Base-by-base conservation (phyloP, 495 filamentous ascomycete species). In the Aspergillus cavernicola region DNA sequence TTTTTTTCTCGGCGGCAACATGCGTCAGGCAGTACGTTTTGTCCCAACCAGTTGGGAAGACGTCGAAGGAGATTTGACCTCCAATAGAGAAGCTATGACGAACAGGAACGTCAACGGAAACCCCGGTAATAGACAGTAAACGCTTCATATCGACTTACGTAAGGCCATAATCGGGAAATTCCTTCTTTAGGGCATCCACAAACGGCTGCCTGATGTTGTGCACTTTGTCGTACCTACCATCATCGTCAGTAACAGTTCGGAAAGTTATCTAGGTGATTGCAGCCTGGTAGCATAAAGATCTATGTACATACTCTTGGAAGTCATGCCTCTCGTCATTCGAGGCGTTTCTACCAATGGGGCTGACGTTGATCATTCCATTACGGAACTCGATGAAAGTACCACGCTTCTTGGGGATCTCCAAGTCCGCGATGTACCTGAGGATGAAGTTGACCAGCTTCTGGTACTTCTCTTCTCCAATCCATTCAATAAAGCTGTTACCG, bases 11-110 rank as follows among this genome's bases (percentile, higher is more conserved):
- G 48, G 82, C 80, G 71, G 88, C 87, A 26, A 98, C 66, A 68
- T 97, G 91, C 61, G 81, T 79, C 58, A 98, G 75, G 71, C 92
- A 96, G 77, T 92, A 98, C n/a, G 88, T 95, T 81, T 97, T 98
- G 72, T 98, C 92, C 93, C 93, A 98, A 59, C 93, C 93, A 2
- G 73, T 84, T 45, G 93, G 93, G 79, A 98, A 98, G 55, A 97
- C 90, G 66, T 98, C 93, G 74, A 98, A 98, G 51, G 89, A 96
- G 66, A 98, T 95, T 62, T 97, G 89, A 35, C 93, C 93, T 58
- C 93, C 93, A 61, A 98, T 91, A 39, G 89, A 92, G 76, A 84
- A 96, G 23, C 89, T 92, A 52, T 57, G 56, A 39, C 36, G 13
- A 41, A 29, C 18, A 3, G 10, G 11, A n/a, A 13, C 18, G 31